A percentile compares a stretch with the other conserved stretches of the same genome.
These are phyloP conservation scores for Penicillium turbatum DNA, from an alignment of 495 filamentous ascomycete species.

Conservation along the genomic window DNA sequence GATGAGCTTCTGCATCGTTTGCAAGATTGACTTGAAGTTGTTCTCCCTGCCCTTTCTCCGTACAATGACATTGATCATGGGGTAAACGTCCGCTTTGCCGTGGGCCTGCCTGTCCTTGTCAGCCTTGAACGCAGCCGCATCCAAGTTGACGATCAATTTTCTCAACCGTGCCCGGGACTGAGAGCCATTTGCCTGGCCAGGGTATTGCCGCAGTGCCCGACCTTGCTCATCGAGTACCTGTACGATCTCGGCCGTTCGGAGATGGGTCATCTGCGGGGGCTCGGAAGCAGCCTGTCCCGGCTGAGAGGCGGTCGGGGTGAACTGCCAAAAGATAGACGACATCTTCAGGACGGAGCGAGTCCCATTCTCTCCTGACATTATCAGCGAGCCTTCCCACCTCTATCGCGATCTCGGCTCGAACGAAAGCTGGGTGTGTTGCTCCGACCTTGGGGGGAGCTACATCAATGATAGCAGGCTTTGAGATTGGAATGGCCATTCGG, in stretches of 20 bases:
- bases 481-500: slow-evolving; percentile 83
- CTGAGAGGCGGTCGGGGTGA: slow-evolving; percentile 42
- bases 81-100: slow-evolving; percentile 74
- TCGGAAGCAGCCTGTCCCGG: slow-evolving; percentile 46
- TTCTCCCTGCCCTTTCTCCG: slow-evolving; percentile 87
- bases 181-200: slow-evolving; percentile 49
- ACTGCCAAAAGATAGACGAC: slow-evolving; percentile 84
- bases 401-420: slow-evolving; percentile 82
- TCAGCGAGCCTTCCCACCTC: slow-evolving; percentile 76
- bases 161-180: slow-evolving; percentile 53
- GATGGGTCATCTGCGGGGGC: slow-evolving; percentile 57
- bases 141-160: slow-evolving; percentile 75
- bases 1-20: slow-evolving; percentile 83
- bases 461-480: slow-evolving; percentile 83
- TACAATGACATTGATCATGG: slow-evolving; percentile 79
- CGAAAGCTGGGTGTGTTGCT: slow-evolving; percentile 74
- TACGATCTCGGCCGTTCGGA: slow-evolving; percentile 81
- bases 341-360: slow-evolving; percentile 81
- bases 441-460: slow-evolving; percentile 82
- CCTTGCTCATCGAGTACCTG: slow-evolving; percentile 89
- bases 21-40: slow-evolving; percentile 92
- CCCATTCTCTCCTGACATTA: slow-evolving; percentile 81
- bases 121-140: slow-evolving; percentile 70
- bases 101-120: slow-evolving; percentile 62
- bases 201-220: slow-evolving; percentile 61